phyloP scores from a whole-genome alignment of 225 moss, liverwort and hornwort species.

The Bryoerythrophyllum caledonicum region DNA sequence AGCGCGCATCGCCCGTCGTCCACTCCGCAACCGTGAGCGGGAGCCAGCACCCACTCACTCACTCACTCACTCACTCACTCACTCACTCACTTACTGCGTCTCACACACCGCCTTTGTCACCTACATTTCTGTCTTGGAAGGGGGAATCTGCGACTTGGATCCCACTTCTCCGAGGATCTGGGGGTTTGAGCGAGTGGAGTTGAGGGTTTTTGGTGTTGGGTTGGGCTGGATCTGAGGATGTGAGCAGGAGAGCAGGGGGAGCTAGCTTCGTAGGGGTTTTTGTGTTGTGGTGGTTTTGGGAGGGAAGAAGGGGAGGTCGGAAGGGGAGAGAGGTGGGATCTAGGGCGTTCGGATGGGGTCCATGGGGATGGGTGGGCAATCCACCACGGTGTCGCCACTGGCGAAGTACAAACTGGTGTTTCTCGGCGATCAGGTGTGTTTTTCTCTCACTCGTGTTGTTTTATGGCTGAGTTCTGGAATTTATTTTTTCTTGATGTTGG shows the following conservation, averaged over 20 bases:
- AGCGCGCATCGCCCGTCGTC: too few species aligned
- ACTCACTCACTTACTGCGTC: too few species aligned
- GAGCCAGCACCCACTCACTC: too few species aligned
- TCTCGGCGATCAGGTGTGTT: conserved; percentile 60
- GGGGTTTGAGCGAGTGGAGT: neutral
- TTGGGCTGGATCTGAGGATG: conserved; percentile 8
- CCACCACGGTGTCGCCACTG: conserved; percentile 68
- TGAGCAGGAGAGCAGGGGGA: neutral
- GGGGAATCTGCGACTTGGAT: neutral
- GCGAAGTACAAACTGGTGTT: conserved; percentile 88
- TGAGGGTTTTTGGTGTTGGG: neutral
- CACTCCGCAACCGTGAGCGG: too few species aligned
- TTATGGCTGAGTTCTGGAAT: neutral
- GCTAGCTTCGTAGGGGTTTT: neutral
- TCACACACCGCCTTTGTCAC: neutral
- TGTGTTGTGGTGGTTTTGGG: neutral
- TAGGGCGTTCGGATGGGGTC: conserved; percentile 45
- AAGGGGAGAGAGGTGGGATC: neutral
- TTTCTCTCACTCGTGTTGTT: neutral
- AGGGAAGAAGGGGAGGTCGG: neutral
- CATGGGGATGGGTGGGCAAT: conserved; percentile 58
- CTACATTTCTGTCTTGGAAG: neutral
- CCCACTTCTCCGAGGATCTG: neutral
- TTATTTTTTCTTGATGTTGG: neutral
- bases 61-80: too few species aligned